Evolutionary conservation across 805 yeast species (phyloP).

Genomic region (Danielozyma ontarioensis): DNA sequence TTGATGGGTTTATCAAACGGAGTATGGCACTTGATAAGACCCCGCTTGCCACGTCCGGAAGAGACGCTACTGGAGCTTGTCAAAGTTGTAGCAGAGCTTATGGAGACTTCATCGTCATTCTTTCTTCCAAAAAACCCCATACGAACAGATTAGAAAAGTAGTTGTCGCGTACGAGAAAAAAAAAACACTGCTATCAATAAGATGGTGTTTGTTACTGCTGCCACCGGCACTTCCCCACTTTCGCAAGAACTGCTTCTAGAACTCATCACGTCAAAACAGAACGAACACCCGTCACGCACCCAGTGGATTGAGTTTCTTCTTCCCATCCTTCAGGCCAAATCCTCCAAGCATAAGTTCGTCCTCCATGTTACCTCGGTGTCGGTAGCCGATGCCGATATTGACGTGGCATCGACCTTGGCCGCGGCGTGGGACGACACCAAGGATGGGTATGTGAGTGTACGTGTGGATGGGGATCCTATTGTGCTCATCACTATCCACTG

Average conservation of each 20-base stretch:
- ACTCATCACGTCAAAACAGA: not conserved
- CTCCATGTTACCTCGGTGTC: slow-evolving; percentile 33
- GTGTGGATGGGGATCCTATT: slow-evolving; percentile 14
- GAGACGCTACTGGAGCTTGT: slow-evolving; percentile 1
- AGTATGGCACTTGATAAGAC: slow-evolving; percentile 27
- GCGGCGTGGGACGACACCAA: slow-evolving; percentile 52
- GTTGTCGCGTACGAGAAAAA: too few relatives aligned
- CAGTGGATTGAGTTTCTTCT: slow-evolving; percentile 28
- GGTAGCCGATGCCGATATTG: slow-evolving; percentile 13
- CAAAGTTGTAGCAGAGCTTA: slow-evolving; percentile 4
- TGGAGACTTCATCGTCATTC: slow-evolving; percentile 1
- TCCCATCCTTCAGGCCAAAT: slow-evolving; percentile 31
- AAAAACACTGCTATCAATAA: too few relatives aligned
- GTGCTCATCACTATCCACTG: slow-evolving; percentile 10
- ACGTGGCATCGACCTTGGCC: slow-evolving; percentile 38
- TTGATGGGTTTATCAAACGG: slow-evolving; percentile 37
- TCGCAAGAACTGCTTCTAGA: not conserved
- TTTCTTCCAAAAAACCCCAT: not conserved
- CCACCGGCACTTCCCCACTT: too few relatives aligned
- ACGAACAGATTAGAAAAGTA: too few relatives aligned
- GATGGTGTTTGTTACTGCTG: too few relatives aligned
- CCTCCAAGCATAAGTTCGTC: slow-evolving; percentile 55
- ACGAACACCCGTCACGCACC: not conserved
- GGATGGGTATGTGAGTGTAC: slow-evolving; percentile 47
- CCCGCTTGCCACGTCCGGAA: slow-evolving; percentile 10